Conservation (phyloP, 768 basidiomycete species). For the Tylopilus balloui region DNA sequence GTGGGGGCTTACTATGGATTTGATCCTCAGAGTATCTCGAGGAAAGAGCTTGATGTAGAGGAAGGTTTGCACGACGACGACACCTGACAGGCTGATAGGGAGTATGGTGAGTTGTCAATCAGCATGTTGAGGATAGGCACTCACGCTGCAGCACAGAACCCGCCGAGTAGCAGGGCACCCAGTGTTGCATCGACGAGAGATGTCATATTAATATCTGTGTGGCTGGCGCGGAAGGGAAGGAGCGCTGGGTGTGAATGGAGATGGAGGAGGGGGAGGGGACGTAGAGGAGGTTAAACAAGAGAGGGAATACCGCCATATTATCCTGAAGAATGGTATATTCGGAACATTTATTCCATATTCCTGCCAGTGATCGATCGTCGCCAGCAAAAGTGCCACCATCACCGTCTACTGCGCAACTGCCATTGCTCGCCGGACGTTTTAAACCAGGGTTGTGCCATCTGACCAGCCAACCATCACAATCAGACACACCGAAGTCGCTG, state of each 20-base stretch:
- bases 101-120: neutral
- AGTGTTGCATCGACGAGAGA: conserved; percentile 16
- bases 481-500: neutral
- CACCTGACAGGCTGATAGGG: conserved; percentile 26
- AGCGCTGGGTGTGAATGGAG: neutral
- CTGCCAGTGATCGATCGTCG: neutral
- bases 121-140: neutral
- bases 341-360: neutral
- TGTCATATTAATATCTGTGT: conserved; percentile 5
- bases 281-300: neutral
- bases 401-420: neutral
- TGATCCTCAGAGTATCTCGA: conserved; percentile 16
- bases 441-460: no score
- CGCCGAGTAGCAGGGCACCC: conserved; percentile 30
- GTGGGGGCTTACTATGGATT: conserved; percentile 19
- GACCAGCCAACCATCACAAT: no score
- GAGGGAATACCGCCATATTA: neutral
- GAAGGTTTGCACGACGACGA: conserved; percentile 25
- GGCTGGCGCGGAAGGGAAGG: neutral
- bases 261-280: neutral
- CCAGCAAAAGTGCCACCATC: neutral
- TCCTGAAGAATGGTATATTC: neutral
- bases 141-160: conserved; percentile 28
- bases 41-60: conserved; percentile 31
- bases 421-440: neutral